Conservation (phyloP, 306 rosid genomes). For the Gastrolobium bilobum region DNA sequence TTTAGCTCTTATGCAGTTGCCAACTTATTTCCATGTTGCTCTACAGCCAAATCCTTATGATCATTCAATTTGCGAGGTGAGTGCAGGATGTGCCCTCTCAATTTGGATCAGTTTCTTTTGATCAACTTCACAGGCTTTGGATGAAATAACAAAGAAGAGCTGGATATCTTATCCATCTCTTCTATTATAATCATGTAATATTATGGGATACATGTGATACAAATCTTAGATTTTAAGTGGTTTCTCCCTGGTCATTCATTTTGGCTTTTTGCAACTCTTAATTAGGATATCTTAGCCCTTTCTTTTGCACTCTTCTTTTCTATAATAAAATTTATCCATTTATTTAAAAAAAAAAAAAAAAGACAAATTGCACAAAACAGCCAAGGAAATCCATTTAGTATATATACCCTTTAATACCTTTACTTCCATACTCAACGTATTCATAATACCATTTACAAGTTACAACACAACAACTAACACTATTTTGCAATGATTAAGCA, state of each 20-base stretch:
- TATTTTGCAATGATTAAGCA: conserved; percentile 17
- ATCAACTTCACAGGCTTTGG: conserved; percentile 18
- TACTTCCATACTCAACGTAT: conserved; percentile 6
- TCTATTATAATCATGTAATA: conserved; percentile 19
- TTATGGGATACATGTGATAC: conserved; percentile 27
- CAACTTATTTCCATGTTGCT: not conserved
- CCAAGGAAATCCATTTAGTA: not conserved
- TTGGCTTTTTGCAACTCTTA: conserved; percentile 19
- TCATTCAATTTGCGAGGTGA: not conserved
- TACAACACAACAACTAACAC: not conserved
- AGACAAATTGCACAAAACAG: conserved; percentile 6
- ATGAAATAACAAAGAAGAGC: conserved; percentile 22
- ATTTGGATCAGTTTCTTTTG: not conserved
- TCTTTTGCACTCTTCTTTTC: conserved; percentile 16
- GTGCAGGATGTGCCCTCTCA: conserved; percentile 12
- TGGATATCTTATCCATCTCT: conserved; percentile 8
- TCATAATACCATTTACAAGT: not conserved
- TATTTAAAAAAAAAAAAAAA: not conserved
- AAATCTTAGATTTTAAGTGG: not conserved
- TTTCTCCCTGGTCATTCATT: not conserved
- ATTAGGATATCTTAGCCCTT: conserved; percentile 3
- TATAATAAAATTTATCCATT: not conserved
- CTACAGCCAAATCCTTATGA: conserved; percentile 19
- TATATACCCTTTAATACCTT: not conserved
- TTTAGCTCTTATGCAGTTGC: not conserved